Evolutionary conservation across 306 rosid genomes (phyloP), one percentile per base, ranked within the genome.

Genomic region (Lathyrus tuberosus): DNA sequence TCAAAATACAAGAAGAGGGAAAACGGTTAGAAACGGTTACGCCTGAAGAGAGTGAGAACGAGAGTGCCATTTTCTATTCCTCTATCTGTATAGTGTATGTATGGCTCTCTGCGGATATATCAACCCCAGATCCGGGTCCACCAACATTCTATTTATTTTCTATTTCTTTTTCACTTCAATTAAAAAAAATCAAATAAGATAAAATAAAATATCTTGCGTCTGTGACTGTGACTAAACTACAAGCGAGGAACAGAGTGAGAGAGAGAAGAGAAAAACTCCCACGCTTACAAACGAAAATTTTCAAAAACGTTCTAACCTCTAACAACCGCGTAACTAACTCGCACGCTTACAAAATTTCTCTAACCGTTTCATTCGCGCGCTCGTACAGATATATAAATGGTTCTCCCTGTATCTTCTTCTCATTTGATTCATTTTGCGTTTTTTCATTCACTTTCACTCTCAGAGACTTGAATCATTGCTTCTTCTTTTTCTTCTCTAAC

Each of bases 11-110:
- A 18, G 74, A 77, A 20, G 73, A 76, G 47, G 69, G 18, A 18
- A 20, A 44, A 64, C 72, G 52, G 62, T 63, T 59, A n/a, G 86
- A 33, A 74, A 71, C 46, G 44, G 71, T 42, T 41, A 88, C 72
- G 53, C 82, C 41, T 20, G 88, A 81, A 24, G 56, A 52, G 44
- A 78, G 61, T 41, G 82, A 61, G 40, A 56, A 44, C 3, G 74
- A 53, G 78, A 74, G 75, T 10, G 94, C 86, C 98, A 93, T 90
- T 79, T 69, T 75, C 68, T 52, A 37, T 44, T 62, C 56, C 10
- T 73, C 73, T 75, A 71, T 78, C 75, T 73, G 38, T 20, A 6
- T 35, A 30, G 26, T 56, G 43, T 54, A 15, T 65, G 72, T 78
- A 57, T 64, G 80, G 83, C 65, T 79, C 44, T n/a, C 26, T 42